phyloP scores from a whole-genome alignment of 192 early-diverging fungal species.

The Podila verticillata region DNA sequence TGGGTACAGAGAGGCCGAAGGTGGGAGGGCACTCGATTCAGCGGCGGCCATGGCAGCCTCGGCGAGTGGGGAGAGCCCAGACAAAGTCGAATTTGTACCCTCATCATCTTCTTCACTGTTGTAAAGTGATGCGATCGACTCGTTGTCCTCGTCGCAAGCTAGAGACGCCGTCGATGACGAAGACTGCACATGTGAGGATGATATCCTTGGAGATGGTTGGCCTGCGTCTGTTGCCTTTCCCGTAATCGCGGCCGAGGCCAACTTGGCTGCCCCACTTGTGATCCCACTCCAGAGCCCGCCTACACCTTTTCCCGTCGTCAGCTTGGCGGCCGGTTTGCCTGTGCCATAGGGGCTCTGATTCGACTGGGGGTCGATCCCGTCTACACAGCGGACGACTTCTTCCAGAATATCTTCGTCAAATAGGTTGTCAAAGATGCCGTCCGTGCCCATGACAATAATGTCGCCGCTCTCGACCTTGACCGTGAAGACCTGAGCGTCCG shows the following conservation, averaged over 20 bases:
- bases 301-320: conserved; percentile 28
- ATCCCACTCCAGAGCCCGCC: conserved; percentile 42
- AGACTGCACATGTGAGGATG: conserved; percentile 2
- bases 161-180: not conserved
- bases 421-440: conserved; percentile 97
- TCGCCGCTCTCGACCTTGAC: conserved; percentile 93
- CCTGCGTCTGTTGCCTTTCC: conserved; percentile 30
- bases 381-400: conserved; percentile 65
- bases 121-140: conserved; percentile 1
- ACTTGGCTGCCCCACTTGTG: conserved; percentile 32
- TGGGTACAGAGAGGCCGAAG: conserved; percentile 21
- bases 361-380: conserved; percentile 40
- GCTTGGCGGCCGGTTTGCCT: conserved; percentile 12
- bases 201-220: not conserved
- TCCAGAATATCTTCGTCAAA: conserved; percentile 98
- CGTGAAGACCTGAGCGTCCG: conserved; percentile 84
- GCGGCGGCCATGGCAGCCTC: conserved; percentile 31
- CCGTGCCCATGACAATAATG: conserved; percentile 90
- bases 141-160: not conserved
- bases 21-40: conserved; percentile 15
- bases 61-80: conserved; percentile 36
- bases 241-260: conserved; percentile 25
- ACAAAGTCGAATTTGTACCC: not conserved
- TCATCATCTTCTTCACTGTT: not conserved
- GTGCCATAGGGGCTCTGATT: conserved; percentile 35